A percentile compares a stretch with the other conserved stretches of the same genome.
Evolutionary conservation across 306 rosid genomes (phyloP).

Genomic region (Gillenia trifoliata): DNA sequence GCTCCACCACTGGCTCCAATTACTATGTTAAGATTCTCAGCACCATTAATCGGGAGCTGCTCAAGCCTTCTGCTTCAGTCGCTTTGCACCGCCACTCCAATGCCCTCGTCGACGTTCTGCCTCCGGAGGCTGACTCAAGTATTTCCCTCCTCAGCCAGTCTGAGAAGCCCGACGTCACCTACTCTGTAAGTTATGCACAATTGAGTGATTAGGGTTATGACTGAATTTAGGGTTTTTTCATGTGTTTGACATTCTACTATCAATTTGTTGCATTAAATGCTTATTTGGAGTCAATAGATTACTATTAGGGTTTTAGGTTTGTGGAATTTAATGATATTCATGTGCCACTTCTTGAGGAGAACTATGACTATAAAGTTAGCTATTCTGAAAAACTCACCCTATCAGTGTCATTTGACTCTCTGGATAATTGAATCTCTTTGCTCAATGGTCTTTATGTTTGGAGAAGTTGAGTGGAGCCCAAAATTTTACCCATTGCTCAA

Average conservation of each 20-base stretch:
- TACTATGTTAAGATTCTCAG: constrained; percentile 90
- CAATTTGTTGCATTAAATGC: not conserved
- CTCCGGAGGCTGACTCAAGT: constrained; percentile 99
- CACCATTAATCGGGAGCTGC: constrained; percentile 85
- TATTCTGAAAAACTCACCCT: not conserved
- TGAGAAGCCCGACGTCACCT: constrained; percentile 97
- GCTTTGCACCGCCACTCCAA: constrained; percentile 97
- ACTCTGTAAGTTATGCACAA: constrained; percentile 43
- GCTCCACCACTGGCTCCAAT: constrained; percentile 95
- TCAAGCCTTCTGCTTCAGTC: constrained; percentile 90
- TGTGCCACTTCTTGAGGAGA: not conserved
- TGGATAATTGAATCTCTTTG: not conserved
- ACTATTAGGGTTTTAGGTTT: not conserved
- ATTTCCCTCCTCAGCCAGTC: constrained; percentile 96
- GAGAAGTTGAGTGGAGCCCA: not conserved
- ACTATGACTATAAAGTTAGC: not conserved
- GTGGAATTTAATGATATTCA: not conserved
- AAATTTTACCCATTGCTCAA: not conserved
- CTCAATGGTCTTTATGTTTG: not conserved
- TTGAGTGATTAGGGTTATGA: not conserved
- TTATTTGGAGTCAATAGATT: not conserved
- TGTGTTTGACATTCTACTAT: not conserved
- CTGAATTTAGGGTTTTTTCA: not conserved
- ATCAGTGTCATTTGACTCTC: not conserved
- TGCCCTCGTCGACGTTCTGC: constrained; percentile 91